phyloP scores from a whole-genome alignment of 352 stramenopile genomes.

The Phytophthora aleatoria region DNA sequence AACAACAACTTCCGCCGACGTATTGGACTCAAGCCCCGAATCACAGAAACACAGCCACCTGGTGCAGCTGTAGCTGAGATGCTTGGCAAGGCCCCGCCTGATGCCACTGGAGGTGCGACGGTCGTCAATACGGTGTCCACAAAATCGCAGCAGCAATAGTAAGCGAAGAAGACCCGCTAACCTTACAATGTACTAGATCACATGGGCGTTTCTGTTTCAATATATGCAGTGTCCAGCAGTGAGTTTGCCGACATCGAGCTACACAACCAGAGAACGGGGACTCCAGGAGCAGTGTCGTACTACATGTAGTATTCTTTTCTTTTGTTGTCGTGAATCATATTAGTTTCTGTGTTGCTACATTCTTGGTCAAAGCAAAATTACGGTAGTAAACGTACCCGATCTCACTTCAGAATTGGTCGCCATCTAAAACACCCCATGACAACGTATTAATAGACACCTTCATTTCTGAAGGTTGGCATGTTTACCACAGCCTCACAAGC shows the following conservation, averaged over 20 bases:
- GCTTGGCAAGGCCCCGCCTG: constrained; percentile 14
- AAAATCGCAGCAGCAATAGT: constrained; percentile 23
- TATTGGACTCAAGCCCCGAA: constrained; percentile 56
- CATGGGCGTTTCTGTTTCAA: neutral
- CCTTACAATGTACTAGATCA: neutral
- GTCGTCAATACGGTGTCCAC: constrained; percentile 6
- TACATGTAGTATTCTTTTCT: too few species aligned
- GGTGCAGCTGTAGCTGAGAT: constrained; percentile 21
- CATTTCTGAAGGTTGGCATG: neutral
- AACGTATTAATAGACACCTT: neutral
- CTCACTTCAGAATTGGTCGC: too few species aligned
- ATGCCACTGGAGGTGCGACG: constrained; percentile 10
- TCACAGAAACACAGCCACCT: constrained; percentile 29
- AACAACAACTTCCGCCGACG: constrained; percentile 68
- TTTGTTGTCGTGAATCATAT: too few species aligned
- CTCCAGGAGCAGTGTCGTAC: too few species aligned
- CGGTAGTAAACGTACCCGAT: too few species aligned
- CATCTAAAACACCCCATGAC: too few species aligned
- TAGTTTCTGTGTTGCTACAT: too few species aligned
- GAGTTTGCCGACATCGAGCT: neutral
- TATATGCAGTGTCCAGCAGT: neutral
- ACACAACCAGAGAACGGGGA: neutral
- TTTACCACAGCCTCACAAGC: neutral
- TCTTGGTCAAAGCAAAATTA: too few species aligned
- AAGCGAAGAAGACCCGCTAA: neutral